Evolutionary conservation across 1,284 basidiomycete genomes (phyloP), one percentile per base, ranked within the genome.

Genomic region (Cryptococcus sp.): DNA sequence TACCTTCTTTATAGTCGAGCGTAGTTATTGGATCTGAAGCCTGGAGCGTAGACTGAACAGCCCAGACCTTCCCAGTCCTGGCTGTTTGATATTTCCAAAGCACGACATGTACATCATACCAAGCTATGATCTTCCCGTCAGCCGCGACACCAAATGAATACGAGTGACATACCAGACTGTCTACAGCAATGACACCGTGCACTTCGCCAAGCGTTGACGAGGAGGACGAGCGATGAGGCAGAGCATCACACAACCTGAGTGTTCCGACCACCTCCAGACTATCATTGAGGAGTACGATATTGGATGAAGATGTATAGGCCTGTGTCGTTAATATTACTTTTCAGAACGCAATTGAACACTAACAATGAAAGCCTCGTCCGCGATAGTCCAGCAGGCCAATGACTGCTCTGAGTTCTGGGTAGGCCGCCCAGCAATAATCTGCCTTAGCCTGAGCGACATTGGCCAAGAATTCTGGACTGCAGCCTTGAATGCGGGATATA

Each of bases 401-500:
- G 45, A 50, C 37, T 62, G 59, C 1, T 23, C 7, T 1, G 57
- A 54, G 2, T 23, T 19, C 3, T 28, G 9, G 16, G 49, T 63
- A 21, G 70, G 69, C 37, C 63, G 55, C 39, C 71, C 71, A 23
- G 68, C 54, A 16, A 73, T 56, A 41, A 65, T 64, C 63, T 73
- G 69, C 39, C 69, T 54, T 2, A 73, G 66, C 48, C 65, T 55
- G 22, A 73, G 63, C 4, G 69, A 62, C 71, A 73, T 73, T 34
- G 45, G 42, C 28, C 11, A 4, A 11, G 5, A 5, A 11, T 5
- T n/a, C 11, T 28, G 11, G 11, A 28, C 28, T 28, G 5, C 11
- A 28, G 5, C 11, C 4, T 28, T 28, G 5, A 11, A 28, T 28
- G 28, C 28, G 28, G 28, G 28, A 28, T 28, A 28, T 28, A 28